Base-by-base conservation (phyloP, 208 protist genomes). In the Leishmania gerbilli region DNA sequence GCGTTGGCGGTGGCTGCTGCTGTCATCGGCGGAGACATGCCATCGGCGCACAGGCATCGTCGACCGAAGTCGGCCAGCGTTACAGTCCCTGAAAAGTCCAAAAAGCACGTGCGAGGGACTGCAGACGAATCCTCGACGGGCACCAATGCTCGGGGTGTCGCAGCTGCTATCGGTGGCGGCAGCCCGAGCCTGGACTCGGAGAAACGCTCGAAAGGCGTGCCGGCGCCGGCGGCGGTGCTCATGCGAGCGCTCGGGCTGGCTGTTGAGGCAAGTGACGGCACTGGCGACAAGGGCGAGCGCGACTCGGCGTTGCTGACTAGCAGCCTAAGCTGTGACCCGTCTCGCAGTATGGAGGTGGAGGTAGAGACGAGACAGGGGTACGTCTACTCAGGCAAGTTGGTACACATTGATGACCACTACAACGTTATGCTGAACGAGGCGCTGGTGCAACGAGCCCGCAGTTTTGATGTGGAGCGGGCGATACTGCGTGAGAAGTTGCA, bases 291-390 rank as follows among this genome's bases (percentile, higher is more conserved):
- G 11, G 47, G 34, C 19, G 71, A 47, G 58, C 7, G 13, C 62
- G 47, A n/a, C 74, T 49, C 45, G 40, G 40, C n/a, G n/a, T 49
- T 71, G 45, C 42, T 71, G 76, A 72, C 62, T 47, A 79, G 60
- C 76, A 71, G 75, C 47, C 42, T 55, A 13, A 53, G 45, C 40
- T 69, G 45, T 45, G 75, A 79, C 31, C 56, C 47, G 8, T 42
- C 40, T 76, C 55, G 74, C 47, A 40, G 67, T 24, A 76, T 82
- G 71, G 85, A 93, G 49, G 92, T 95, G 53, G 92, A 96, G 83
- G 90, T 95, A 51, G 92, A 97, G 85, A 95, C 94, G 13, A 90
- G 69, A 56, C 94, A 97, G 75, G 94, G 94, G 27, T 97, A 97
- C 81, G 77, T 96, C 21, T 95, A 96, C 82, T 75, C 84, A 9